These are phyloP conservation scores for Mycotypha africana DNA, from an alignment of 371 early-diverging fungal species.

Conservation along the genomic window DNA sequence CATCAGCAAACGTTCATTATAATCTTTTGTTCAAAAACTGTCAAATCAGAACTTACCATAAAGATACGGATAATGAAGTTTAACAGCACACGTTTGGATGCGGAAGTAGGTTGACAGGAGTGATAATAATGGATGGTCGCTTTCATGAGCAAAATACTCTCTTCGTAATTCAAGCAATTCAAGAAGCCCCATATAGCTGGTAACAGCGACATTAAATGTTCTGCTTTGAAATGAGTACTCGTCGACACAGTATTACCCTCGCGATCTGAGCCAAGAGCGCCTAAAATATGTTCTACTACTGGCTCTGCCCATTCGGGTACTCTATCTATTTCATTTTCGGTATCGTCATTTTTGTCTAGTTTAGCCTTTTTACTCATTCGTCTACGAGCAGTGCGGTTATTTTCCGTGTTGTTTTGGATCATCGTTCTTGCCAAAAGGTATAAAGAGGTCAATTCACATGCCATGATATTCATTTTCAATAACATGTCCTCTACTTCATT, in stretches of 20 bases:
- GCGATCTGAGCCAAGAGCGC: slow-evolving; percentile 34
- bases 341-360: slow-evolving; percentile 8
- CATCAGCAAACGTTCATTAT: too few species aligned
- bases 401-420: slow-evolving; percentile 6
- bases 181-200: slow-evolving; percentile 60
- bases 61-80: slow-evolving; percentile 37
- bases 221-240: slow-evolving; percentile 38
- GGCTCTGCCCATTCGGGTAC: slow-evolving; percentile 48
- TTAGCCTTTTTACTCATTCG: slow-evolving; percentile 11
- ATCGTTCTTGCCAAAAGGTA: slow-evolving; percentile 43
- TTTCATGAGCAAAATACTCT: slow-evolving; percentile 35
- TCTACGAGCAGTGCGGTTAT: slow-evolving; percentile 4
- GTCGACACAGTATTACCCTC: slow-evolving; percentile 15
- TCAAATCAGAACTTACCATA: too few species aligned
- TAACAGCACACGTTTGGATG: slow-evolving; percentile 29
- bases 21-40: too few species aligned
- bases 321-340: slow-evolving; percentile 11
- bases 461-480: slow-evolving; percentile 65
- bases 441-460: slow-evolving; percentile 64
- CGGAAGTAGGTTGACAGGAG: slow-evolving; percentile 29
- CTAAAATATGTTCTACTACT: slow-evolving; percentile 50
- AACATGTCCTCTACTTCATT: slow-evolving; percentile 51
- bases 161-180: slow-evolving; percentile 42
- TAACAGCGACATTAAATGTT: slow-evolving; percentile 44
- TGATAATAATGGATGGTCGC: slow-evolving; percentile 33